Evolutionary conservation across 2,329 filamentous ascomycete species (phyloP), one percentile per base, ranked within the genome.

Genomic region (Penicillium corylophilum): DNA sequence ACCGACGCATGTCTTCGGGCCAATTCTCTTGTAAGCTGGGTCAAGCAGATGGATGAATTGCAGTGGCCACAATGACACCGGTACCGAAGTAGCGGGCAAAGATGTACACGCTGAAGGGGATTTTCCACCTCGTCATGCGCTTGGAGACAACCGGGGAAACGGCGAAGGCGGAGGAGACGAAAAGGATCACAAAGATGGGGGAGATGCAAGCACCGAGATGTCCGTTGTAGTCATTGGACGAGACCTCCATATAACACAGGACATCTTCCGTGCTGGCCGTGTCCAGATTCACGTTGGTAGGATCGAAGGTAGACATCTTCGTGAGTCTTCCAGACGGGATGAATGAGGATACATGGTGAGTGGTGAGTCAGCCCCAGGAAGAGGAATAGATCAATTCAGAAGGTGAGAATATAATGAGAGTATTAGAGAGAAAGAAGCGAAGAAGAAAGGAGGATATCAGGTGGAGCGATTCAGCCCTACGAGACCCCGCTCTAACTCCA

Each of bases 171-270:
- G 71, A 68, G 0, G 74, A 77, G 4, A 72, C 63, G 53, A 75
- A 47, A 29, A 75, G 51, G 38, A 74, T 74, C 50, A 77, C 74
- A 54, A 77, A 77, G 42, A 77, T 57, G n/a, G 75, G 66, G 26
- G 61, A 77, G 60, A 74, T 69, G 5, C 74, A 70, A 4, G 67
- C 69, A 2, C 74, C 74, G 2, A 77, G 55, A 9, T 68, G 71
- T n/a, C 81, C 81, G 61, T 82, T 73, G 61, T 83, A 83, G 20
- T 82, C 76, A 57, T 82, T 83, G 0, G 61, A 65, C 1, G 66
- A 68, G 2, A 64, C 55, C 13, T 71, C 65, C 15, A 82, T 59
- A 61, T 76, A 81, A 62, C 81, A 84, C 55, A 81, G 69, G 46
- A 84, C 67, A 10, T 74, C 65, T 10, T 62, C 62, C 2, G 70